These are phyloP conservation scores for Tilletia caries DNA, from an alignment of 1,284 basidiomycete genomes.

Conservation along the genomic window DNA sequence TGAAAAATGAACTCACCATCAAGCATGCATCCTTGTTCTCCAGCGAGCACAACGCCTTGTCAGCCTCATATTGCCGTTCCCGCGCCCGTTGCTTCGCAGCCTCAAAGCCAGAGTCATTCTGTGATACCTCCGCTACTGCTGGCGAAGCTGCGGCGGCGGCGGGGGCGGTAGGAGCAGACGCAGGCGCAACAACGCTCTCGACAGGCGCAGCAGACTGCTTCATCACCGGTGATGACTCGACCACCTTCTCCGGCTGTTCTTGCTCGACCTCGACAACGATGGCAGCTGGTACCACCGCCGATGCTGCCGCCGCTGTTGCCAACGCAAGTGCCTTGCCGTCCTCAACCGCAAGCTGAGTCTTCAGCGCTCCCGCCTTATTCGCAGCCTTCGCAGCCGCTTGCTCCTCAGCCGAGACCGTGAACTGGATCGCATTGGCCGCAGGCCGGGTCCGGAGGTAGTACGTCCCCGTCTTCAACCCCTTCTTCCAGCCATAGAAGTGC, in stretches of 20 bases:
- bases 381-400: slow-evolving; percentile 66
- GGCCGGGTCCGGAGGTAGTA: slow-evolving; percentile 89
- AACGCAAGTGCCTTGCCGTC: not conserved
- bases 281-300: not conserved
- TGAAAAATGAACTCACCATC: slow-evolving; percentile 25
- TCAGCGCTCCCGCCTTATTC: slow-evolving; percentile 54
- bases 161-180: slow-evolving; percentile 18
- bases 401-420: slow-evolving; percentile 80
- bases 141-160: not conserved
- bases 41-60: slow-evolving; percentile 73
- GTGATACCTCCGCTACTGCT: slow-evolving; percentile 23
- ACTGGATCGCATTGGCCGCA: slow-evolving; percentile 93
- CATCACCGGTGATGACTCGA: slow-evolving; percentile 14
- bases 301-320: not conserved
- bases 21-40: slow-evolving; percentile 68
- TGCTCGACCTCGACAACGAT: slow-evolving; percentile 10
- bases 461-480: slow-evolving; percentile 86
- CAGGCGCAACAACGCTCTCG: slow-evolving; percentile 14
- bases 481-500: slow-evolving; percentile 99
- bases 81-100: slow-evolving; percentile 71
- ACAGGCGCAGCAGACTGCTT: slow-evolving; percentile 7
- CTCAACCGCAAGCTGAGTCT: slow-evolving; percentile 7
- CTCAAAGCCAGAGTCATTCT: slow-evolving; percentile 73
- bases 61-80: slow-evolving; percentile 75
- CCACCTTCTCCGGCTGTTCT: slow-evolving; percentile 8